Conservation (phyloP, 345 rosid species). For the Lagerstroemia speciosa region DNA sequence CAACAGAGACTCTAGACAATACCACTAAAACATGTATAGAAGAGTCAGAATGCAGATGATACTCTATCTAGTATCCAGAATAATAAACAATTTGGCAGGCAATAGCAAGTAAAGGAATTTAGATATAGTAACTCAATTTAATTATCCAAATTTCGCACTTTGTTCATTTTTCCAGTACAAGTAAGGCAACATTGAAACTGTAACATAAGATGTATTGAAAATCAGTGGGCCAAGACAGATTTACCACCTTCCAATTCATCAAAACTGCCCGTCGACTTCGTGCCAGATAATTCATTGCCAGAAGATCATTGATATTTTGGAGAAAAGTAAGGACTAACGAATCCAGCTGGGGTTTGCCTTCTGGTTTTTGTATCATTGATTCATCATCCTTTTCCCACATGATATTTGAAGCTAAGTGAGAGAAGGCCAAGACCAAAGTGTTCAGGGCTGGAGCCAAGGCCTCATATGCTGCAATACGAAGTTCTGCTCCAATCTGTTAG, state of each 20-base stretch:
- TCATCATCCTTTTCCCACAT: slow-evolving; percentile 27
- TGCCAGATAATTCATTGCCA: slow-evolving; percentile 54
- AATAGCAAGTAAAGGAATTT: neutral
- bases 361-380: slow-evolving; percentile 20
- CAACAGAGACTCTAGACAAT: slow-evolving; percentile 64
- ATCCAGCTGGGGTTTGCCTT: slow-evolving; percentile 52
- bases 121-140: neutral
- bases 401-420: slow-evolving; percentile 41
- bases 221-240: neutral
- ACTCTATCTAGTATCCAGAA: neutral
- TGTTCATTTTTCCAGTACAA: neutral
- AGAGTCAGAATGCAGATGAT: neutral
- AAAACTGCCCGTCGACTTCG: slow-evolving; percentile 70
- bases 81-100: neutral
- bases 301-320: slow-evolving; percentile 62
- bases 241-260: slow-evolving; percentile 77
- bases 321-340: slow-evolving; percentile 54
- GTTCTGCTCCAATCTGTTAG: slow-evolving; percentile 63
- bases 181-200: neutral
- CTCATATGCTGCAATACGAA: slow-evolving; percentile 72
- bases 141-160: neutral
- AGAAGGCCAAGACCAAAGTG: slow-evolving; percentile 37
- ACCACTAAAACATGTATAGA: slow-evolving; percentile 46
- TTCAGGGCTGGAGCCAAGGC: slow-evolving; percentile 50
- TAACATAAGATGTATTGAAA: neutral